These are phyloP conservation scores for Sporothrix globosa DNA, from an alignment of 2,329 filamentous ascomycete species.

Conservation along the genomic window DNA sequence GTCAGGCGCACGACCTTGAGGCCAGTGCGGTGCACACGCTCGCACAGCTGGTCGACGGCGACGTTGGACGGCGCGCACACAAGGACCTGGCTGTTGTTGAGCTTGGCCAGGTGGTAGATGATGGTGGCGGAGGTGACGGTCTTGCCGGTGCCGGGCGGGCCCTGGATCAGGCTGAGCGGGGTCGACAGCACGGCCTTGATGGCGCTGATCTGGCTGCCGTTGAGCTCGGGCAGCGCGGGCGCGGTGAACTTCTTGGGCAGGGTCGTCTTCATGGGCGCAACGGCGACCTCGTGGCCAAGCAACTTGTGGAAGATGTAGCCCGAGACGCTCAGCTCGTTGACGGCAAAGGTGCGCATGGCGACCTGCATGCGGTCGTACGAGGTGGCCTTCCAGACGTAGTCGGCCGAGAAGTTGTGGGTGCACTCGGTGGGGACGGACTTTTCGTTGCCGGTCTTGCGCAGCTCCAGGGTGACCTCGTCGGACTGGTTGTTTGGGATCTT, in stretches of 20 bases:
- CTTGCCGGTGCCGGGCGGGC: conserved; percentile 95
- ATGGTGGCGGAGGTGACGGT: conserved; percentile 98
- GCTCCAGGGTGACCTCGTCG: conserved; percentile 92
- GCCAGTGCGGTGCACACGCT: conserved; percentile 91
- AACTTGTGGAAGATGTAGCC: conserved; percentile 98
- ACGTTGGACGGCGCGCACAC: conserved; percentile 98
- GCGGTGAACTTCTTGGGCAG: conserved; percentile 97
- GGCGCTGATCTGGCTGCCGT: conserved; percentile 92
- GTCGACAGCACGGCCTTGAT: conserved; percentile 95
- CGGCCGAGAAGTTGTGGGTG: conserved; percentile 96
- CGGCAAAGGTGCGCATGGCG: conserved; percentile 98
- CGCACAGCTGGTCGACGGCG: conserved; percentile 95
- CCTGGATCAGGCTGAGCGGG: conserved; percentile 93
- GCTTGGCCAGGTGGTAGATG: conserved; percentile 95
- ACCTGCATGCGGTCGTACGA: conserved; percentile 99
- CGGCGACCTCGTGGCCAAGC: conserved; percentile 90
- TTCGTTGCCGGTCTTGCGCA: conserved; percentile 92
- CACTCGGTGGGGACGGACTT: conserved; percentile 95
- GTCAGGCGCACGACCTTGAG: conserved; percentile 96
- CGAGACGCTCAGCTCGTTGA: conserved; percentile 97
- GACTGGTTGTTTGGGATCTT: conserved; percentile 99
- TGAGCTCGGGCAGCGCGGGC: conserved; percentile 89
- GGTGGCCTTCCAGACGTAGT: conserved; percentile 99
- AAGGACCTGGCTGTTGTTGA: conserved; percentile 90
- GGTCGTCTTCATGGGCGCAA: conserved; percentile 92